A percentile compares a stretch with the other conserved stretches of the same genome.
phyloP scores from a whole-genome alignment of 78 protist genomes.

The Protostelium mycophagum region DNA sequence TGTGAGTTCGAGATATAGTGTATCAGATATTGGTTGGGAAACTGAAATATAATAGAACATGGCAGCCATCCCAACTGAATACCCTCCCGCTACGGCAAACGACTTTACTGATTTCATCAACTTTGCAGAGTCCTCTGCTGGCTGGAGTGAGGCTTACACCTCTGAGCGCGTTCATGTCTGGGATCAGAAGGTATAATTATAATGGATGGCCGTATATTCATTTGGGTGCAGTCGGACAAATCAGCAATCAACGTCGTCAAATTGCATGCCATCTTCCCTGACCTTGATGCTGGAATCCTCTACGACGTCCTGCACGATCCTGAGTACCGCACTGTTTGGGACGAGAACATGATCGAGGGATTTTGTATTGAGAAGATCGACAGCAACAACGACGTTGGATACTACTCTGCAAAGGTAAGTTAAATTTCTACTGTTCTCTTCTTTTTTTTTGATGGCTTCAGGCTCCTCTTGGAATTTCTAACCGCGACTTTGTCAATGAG shows the following conservation, averaged over 20 bases:
- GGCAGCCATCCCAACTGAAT: neutral
- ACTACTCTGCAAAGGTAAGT: conserved; percentile 11
- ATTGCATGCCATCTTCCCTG: neutral
- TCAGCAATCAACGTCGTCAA: neutral
- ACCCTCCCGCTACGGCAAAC: neutral
- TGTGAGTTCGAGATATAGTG: too few species aligned
- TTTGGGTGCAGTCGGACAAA: neutral
- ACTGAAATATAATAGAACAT: too few species aligned
- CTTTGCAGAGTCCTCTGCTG: neutral
- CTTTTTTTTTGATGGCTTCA: neutral
- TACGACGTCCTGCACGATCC: conserved; percentile 21
- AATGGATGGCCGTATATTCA: neutral
- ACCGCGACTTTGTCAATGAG: conserved; percentile 1
- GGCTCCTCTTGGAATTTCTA: neutral
- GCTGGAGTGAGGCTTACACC: neutral
- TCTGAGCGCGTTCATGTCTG: neutral
- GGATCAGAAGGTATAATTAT: neutral
- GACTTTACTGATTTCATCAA: neutral
- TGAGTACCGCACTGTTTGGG: conserved; percentile 12
- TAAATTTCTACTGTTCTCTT: neutral
- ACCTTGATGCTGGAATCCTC: neutral
- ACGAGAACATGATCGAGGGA: neutral
- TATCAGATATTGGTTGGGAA: too few species aligned
- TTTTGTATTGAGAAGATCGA: conserved; percentile 3
- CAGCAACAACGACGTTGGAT: conserved; percentile 6